Evolutionary conservation across 495 filamentous ascomycete genomes (phyloP).

Genomic region (Aeminium ludgeri): DNA sequence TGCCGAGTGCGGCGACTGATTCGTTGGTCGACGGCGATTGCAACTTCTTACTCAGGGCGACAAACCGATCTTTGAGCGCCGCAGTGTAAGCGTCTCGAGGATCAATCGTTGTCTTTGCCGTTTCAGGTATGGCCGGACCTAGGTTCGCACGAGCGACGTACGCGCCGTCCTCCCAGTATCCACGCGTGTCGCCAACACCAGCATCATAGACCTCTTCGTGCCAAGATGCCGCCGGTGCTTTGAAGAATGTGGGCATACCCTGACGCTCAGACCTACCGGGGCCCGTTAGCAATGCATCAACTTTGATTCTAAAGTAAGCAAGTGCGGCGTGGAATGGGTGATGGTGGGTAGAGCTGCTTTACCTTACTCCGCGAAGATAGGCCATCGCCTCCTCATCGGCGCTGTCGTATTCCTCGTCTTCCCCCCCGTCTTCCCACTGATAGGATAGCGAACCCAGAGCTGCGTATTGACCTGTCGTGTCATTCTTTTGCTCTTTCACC

Average conservation of each 20-base stretch:
- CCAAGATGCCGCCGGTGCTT: not conserved
- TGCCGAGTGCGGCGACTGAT: slow-evolving; percentile 34
- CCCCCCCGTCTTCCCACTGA: slow-evolving; percentile 9
- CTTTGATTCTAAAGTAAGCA: not conserved
- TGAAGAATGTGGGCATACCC: slow-evolving; percentile 6
- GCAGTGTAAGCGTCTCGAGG: slow-evolving; percentile 10
- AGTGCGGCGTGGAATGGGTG: not conserved
- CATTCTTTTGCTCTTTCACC: not conserved
- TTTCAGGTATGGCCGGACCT: slow-evolving; percentile 7
- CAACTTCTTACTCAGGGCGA: slow-evolving; percentile 39
- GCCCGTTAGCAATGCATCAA: slow-evolving; percentile 11
- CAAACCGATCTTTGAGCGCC: slow-evolving; percentile 10
- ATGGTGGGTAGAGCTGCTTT: too few relatives aligned
- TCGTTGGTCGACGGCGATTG: slow-evolving; percentile 35
- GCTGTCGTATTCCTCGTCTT: slow-evolving; percentile 17
- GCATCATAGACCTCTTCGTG: slow-evolving; percentile 16
- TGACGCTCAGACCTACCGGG: slow-evolving; percentile 7
- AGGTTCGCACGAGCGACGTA: slow-evolving; percentile 38
- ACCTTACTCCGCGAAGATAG: slow-evolving; percentile 20
- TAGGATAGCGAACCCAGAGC: slow-evolving; percentile 6
- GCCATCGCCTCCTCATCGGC: slow-evolving; percentile 16
- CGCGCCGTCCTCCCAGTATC: slow-evolving; percentile 55
- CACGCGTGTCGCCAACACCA: slow-evolving; percentile 32
- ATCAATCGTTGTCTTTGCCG: not conserved
- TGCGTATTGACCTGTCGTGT: slow-evolving; percentile 8